Percentiles rank a stretch among this genome's conserved stretches.
Conservation (phyloP, 345 rosid species). For the Euphorbia lathyris region DNA sequence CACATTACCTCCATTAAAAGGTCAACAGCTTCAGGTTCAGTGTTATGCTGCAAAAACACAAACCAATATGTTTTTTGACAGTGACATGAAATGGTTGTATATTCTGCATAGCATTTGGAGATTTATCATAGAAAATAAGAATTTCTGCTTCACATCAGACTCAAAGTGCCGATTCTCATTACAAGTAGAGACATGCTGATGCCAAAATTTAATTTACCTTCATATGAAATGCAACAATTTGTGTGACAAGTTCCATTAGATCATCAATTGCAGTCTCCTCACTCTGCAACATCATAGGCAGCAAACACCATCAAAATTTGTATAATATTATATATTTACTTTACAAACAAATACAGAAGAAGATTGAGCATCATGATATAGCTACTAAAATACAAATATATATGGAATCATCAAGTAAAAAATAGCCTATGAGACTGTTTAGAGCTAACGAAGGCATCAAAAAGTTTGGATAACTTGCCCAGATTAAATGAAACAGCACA, state of each 20-base stretch:
- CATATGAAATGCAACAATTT: conserved; percentile 96
- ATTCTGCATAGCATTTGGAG: not conserved
- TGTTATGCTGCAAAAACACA: conserved; percentile 66
- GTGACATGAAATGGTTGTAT: not conserved
- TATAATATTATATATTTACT: not conserved
- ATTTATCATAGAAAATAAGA: not conserved
- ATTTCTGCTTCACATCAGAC: not conserved
- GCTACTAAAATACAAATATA: not conserved
- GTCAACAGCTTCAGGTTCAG: conserved; percentile 98
- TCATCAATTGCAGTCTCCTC: conserved; percentile 64
- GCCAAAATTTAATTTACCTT: conserved; percentile 38
- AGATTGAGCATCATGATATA: not conserved
- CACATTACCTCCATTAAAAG: conserved; percentile 76
- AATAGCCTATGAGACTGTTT: not conserved
- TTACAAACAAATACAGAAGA: not conserved
- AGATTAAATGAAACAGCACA: not conserved
- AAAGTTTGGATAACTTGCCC: not conserved
- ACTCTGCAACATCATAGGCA: conserved; percentile 38
- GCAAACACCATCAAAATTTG: conserved; percentile 10
- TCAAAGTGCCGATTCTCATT: not conserved
- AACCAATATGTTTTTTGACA: not conserved
- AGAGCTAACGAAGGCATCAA: not conserved
- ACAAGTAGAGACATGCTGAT: not conserved
- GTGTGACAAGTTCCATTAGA: conserved; percentile 74
- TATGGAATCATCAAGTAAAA: not conserved